Evolutionary conservation across 176 grass and related monocot species (phyloP), one percentile per base, ranked within the genome.

Genomic region (Musa beccarii): DNA sequence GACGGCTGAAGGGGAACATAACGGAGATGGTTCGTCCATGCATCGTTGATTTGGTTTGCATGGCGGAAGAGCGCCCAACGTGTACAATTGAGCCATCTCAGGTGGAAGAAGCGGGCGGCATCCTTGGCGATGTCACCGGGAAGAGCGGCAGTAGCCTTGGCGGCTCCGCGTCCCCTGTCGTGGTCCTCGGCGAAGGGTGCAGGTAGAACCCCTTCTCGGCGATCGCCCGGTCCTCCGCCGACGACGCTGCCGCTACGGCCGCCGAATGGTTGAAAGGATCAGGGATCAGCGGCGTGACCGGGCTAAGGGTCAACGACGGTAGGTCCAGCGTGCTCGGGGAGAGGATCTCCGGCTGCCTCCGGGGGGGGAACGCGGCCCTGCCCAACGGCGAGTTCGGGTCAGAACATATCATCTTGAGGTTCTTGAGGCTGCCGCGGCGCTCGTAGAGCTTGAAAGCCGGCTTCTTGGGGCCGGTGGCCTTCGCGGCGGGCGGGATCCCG

Each of bases 381-480:
- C 12, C 57, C 57, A 62, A 6, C 17, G 57, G 57, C 57, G 57
- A 62, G 57, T 62, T 15, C 57, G 57, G 13, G 57, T n/a, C 56
- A 11, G 74, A 76, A 65, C 87, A 81, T 78, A 96, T 96, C 87
- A 88, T 89, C 76, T 92, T 96, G 14, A 96, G 87, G 78, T 92
- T 96, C 75, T 90, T 92, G n/a, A 90, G 25, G 69, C 89, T 88
- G 61, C 79, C 85, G 25, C 93, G 89, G 57, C 93, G 85, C 74
- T 96, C 93, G 83, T 96, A 96, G 53, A 96, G 83, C 87, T 96
- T 96, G 83, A 96, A 96, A 0, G 89, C 66, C 53, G 83, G 93
- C 79, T 96, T 96, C 87, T 96, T 96, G 24, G 89, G 84, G 54
- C 7, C 92, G 76, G 85, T 88, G 81, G 34, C 79, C 63, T 62